These are phyloP conservation scores for Solanum megistacrolobum DNA, from an alignment of 257 asterid genomes.

Conservation along the genomic window DNA sequence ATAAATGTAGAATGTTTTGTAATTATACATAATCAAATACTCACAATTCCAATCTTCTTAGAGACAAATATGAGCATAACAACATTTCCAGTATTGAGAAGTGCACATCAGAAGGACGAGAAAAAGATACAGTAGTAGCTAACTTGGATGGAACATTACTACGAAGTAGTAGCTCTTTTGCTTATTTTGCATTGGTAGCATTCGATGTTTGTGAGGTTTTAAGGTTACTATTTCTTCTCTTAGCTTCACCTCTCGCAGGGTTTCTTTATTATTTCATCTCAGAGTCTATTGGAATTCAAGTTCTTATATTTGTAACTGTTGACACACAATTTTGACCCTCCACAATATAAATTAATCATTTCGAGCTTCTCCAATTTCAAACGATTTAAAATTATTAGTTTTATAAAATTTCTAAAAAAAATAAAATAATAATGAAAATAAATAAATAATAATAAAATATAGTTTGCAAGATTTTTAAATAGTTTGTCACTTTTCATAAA, in stretches of 20 bases:
- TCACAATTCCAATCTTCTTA: no score
- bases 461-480: no score
- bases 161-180: slow-evolving; percentile 1
- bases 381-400: no score
- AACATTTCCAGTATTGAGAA: background rate
- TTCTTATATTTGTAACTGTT: slow-evolving; percentile 12
- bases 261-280: slow-evolving; percentile 12
- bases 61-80: background rate
- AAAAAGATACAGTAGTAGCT: slow-evolving; percentile 4
- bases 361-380: no score
- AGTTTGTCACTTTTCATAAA: no score
- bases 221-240: slow-evolving; percentile 14
- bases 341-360: no score
- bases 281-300: slow-evolving; percentile 2
- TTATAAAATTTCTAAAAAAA: no score
- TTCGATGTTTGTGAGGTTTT: slow-evolving; percentile 23
- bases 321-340: no score
- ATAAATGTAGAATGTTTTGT: no score
- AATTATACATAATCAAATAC: no score
- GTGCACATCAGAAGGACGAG: slow-evolving; percentile 10
- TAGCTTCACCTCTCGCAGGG: slow-evolving; percentile 7
- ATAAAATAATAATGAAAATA: no score
- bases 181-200: slow-evolving; percentile 21
- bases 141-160: slow-evolving; percentile 21
- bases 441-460: no score